Conservation (phyloP, 345 rosid genomes). For the Eucalyptus curtisii region DNA sequence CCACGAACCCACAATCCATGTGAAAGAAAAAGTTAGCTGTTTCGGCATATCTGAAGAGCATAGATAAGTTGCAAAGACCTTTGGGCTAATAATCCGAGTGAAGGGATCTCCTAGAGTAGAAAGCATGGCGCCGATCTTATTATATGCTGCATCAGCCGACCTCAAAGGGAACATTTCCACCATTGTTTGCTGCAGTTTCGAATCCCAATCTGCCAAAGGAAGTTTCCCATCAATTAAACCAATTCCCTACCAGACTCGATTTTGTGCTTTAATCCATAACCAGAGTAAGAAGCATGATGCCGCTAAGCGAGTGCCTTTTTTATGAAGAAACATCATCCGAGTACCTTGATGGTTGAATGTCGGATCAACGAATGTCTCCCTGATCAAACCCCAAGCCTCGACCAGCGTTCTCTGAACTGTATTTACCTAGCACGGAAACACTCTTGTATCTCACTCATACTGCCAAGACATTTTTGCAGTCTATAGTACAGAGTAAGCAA, state of each 20-base stretch:
- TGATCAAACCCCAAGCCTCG: constrained; percentile 91
- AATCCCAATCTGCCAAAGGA: constrained; percentile 69
- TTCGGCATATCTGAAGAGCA: not conserved
- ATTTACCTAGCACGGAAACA: constrained; percentile 41
- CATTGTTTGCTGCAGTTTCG: constrained; percentile 83
- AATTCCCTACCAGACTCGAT: not conserved
- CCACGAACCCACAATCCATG: not conserved
- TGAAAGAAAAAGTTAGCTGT: not conserved
- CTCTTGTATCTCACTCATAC: not conserved
- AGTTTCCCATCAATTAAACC: not conserved
- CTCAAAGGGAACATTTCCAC: constrained; percentile 74
- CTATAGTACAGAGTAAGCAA: not conserved
- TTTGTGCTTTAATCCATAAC: not conserved
- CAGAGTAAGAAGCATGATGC: not conserved
- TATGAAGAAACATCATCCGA: not conserved
- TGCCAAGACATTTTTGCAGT: not conserved
- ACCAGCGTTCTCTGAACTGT: constrained; percentile 88
- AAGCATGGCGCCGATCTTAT: constrained; percentile 67
- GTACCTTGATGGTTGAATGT: constrained; percentile 84
- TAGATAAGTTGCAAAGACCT: constrained; percentile 20
- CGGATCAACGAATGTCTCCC: constrained; percentile 85
- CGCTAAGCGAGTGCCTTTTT: not conserved
- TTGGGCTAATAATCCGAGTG: constrained; percentile 83
- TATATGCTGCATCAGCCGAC: constrained; percentile 78
- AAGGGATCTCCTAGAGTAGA: constrained; percentile 92